Percentiles rank a stretch among this genome's conserved stretches.
phyloP scores from a whole-genome alignment of 768 basidiomycete species.

The Pulveroboletus sp. region DNA sequence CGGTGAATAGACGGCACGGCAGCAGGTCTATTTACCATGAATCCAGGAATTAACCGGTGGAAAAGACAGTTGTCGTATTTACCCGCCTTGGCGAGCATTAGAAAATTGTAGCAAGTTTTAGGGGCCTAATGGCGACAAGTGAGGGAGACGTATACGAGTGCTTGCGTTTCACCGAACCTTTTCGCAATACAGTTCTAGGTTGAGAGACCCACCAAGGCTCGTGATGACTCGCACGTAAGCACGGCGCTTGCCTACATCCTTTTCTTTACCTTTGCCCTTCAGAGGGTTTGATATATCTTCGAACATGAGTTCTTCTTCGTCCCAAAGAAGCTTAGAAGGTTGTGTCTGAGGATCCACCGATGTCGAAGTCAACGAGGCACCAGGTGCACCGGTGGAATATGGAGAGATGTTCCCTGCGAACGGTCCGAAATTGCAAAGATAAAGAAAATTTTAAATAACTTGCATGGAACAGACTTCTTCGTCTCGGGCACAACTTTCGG shows the following conservation, averaged over 20 bases:
- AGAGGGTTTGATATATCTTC: conserved; percentile 81
- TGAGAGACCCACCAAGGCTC: conserved; percentile 84
- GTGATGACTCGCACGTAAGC: conserved; percentile 97
- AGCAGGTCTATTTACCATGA: conserved; percentile 64
- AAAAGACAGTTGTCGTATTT: conserved; percentile 91
- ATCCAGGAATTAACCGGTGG: conserved; percentile 90
- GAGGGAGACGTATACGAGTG: background rate
- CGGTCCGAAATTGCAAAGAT: background rate
- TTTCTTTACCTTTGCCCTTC: conserved; percentile 90
- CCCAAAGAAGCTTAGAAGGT: conserved; percentile 84
- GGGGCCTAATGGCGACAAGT: conserved; percentile 63
- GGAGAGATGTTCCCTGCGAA: conserved; percentile 83
- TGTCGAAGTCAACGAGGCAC: conserved; percentile 93
- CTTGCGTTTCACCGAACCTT: conserved; percentile 52
- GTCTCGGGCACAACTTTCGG: conserved; percentile 35
- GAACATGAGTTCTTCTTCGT: conserved; percentile 99
- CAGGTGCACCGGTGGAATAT: conserved; percentile 84
- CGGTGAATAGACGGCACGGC: background rate
- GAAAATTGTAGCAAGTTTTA: conserved; percentile 97
- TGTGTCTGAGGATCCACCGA: conserved; percentile 73
- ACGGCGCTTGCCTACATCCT: conserved; percentile 85
- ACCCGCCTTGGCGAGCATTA: conserved; percentile 87
- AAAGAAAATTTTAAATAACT: conserved; percentile 20
- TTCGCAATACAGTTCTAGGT: conserved; percentile 84
- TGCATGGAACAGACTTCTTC: conserved; percentile 69